Evolutionary conservation across 1,284 basidiomycete genomes (phyloP), one percentile per base, ranked within the genome.

Genomic region (Boletellus sp.): DNA sequence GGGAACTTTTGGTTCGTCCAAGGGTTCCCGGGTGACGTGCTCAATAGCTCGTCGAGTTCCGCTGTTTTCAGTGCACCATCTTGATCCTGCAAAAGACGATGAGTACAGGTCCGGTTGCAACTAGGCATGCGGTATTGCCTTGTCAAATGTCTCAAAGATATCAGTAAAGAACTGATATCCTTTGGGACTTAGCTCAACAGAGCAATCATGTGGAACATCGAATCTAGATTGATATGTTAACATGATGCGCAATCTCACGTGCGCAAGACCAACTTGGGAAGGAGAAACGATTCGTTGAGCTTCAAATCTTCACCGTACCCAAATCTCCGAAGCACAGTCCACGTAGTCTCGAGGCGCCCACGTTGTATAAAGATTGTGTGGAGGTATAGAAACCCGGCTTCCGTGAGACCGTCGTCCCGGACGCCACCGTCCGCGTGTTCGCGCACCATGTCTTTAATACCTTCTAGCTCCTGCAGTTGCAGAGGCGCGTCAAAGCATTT

Each of bases 151-250:
- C 68, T 98, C 91, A 63, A 99, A 99, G 34, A 97, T 84, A 57
- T 97, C 95, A 1, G 95, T 98, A 56, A 99, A 87, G 73, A 98
- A 99, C 61, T 95, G 90, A 68, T 98, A 96, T 4, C 95, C 95
- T 29, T 88, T 73, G 4, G 89, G 94, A 59, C 87, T 91, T 26
- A 99, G 76, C 71, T 99, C 96, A 7, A 96, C 94, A 0, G 92
- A 94, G 66, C 92, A 97, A 63, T 97, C 95, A 41, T 80, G 72
- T 0, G 93, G 89, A 8, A 98, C 91, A 48, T 96, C 92, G 59
- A 97, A 94, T 63, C 87, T 94, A 57, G 27, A 49, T 41, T 25
- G 17, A 34, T 26, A 7, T 13, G 44, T 64, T 40, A 59, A 45
- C 33, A 32, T 8, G 36, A 36, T 36, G 21, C 19, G 45, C 4